Conservation (phyloP, 208 protist genomes). For the Leishmania turanica region DNA sequence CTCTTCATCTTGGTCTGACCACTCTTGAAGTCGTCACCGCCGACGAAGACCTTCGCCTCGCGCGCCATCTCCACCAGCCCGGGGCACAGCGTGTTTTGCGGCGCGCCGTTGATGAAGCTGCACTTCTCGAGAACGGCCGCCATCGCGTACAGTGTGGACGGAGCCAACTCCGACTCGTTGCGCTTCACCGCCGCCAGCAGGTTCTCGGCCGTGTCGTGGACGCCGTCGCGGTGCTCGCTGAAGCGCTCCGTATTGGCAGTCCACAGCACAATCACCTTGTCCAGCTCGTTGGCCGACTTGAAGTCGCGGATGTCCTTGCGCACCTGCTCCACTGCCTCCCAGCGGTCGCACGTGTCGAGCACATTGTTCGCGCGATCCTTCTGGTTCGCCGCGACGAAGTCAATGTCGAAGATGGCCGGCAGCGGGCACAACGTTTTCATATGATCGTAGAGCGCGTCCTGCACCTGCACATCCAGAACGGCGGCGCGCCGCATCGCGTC, state of each 20-base stretch:
- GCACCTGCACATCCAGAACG: constrained; percentile 95
- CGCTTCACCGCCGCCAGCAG: constrained; percentile 91
- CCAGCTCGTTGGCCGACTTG: constrained; percentile 89
- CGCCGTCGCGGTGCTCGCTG: constrained; percentile 81
- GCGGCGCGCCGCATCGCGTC: constrained; percentile 96
- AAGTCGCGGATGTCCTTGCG: constrained; percentile 95
- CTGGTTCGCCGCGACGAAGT: constrained; percentile 99
- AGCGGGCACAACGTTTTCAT: constrained; percentile 94
- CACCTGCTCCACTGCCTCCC: constrained; percentile 95
- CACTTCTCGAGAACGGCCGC: constrained; percentile 97
- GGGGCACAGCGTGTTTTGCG: constrained; percentile 99
- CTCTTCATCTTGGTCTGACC: constrained; percentile 99
- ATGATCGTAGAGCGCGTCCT: constrained; percentile 78
- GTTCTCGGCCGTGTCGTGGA: constrained; percentile 98
- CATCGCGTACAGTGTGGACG: constrained; percentile 96
- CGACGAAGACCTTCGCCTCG: constrained; percentile 91
- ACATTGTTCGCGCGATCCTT: constrained; percentile 97
- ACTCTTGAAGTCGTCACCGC: constrained; percentile 99
- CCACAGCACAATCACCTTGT: constrained; percentile 98
- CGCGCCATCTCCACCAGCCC: constrained; percentile 95
- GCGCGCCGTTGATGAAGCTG: constrained; percentile 99
- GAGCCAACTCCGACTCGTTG: constrained; percentile 93
- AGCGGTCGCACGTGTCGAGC: constrained; percentile 82
- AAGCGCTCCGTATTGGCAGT: constrained; percentile 99
- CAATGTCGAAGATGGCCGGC: constrained; percentile 96